Conservation (phyloP, 768 basidiomycete species). For the Lentinula aciculospora region DNA sequence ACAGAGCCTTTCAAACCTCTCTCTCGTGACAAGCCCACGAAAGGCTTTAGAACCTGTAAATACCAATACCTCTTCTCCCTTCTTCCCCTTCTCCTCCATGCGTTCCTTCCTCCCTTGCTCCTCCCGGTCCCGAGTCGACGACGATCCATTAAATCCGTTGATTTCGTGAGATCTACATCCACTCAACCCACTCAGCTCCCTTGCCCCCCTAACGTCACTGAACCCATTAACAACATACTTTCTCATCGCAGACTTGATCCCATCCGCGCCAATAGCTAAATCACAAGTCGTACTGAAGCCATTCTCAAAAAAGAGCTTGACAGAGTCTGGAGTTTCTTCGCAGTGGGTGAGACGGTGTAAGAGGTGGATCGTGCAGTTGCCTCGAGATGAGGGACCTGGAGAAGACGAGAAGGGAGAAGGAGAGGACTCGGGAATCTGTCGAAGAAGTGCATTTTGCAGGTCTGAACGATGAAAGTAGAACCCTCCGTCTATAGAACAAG, state of each 20-base stretch:
- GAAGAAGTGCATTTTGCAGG: neutral
- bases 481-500: neutral
- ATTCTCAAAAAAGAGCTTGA: slow-evolving; percentile 6
- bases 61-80: too few relatives aligned
- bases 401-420: neutral
- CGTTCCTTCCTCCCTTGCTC: too few relatives aligned
- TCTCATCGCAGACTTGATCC: slow-evolving; percentile 5
- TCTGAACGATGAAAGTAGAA: slow-evolving; percentile 6
- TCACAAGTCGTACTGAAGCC: neutral
- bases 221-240: neutral
- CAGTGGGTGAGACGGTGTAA: slow-evolving; percentile 1
- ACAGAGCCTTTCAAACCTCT: slow-evolving; percentile 17
- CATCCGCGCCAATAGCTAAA: slow-evolving; percentile 7
- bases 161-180: too few relatives aligned
- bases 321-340: neutral
- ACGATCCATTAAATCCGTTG: too few relatives aligned
- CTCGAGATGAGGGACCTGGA: too few relatives aligned
- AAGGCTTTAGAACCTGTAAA: slow-evolving; percentile 32
- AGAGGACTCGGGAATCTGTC: neutral
- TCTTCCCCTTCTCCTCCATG: too few relatives aligned
- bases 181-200: too few relatives aligned
- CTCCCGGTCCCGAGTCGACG: too few relatives aligned
- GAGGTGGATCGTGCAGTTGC: neutral
- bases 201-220: slow-evolving; percentile 11
- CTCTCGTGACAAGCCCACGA: slow-evolving; percentile 26